phyloP scores from a whole-genome alignment of 345 rosid species.

The Brassica cretica region DNA sequence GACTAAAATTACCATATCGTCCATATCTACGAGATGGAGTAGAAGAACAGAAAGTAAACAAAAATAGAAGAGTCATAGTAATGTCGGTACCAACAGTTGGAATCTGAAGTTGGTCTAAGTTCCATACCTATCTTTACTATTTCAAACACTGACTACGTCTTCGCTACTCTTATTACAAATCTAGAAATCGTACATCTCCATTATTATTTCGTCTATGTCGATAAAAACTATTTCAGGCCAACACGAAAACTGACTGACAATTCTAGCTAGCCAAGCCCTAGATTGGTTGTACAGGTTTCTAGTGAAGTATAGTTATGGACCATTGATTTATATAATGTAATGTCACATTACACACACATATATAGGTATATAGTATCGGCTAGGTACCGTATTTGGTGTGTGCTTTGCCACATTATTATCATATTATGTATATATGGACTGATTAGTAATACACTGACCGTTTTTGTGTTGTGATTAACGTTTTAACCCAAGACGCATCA shows the following conservation, averaged over 20 bases:
- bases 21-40: not conserved
- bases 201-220: not conserved
- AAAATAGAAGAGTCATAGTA: conserved; percentile 17
- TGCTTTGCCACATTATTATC: not conserved
- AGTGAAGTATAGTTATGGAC: conserved; percentile 29
- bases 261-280: conserved; percentile 36
- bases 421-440: not conserved
- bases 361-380: not conserved
- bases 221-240: conserved; percentile 7
- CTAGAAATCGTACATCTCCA: conserved; percentile 26
- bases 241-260: conserved; percentile 41
- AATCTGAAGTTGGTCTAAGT: conserved; percentile 29
- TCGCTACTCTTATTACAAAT: conserved; percentile 30
- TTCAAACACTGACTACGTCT: conserved; percentile 35
- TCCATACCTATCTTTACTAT: conserved; percentile 38
- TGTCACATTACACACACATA: not conserved
- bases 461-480: not conserved
- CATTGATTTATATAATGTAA: conserved; percentile 15
- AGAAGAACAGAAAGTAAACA: conserved; percentile 30
- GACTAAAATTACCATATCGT: conserved; percentile 8
- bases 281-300: conserved; percentile 15
- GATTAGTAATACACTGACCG: not conserved
- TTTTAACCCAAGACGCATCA: conserved; percentile 4
- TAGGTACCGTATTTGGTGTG: not conserved
- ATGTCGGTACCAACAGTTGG: conserved; percentile 34